A percentile compares a stretch with the other conserved stretches of the same genome.
These are phyloP conservation scores for Coleophoma eucalyptorum DNA, from an alignment of 2,329 filamentous ascomycete species.

Conservation along the genomic window DNA sequence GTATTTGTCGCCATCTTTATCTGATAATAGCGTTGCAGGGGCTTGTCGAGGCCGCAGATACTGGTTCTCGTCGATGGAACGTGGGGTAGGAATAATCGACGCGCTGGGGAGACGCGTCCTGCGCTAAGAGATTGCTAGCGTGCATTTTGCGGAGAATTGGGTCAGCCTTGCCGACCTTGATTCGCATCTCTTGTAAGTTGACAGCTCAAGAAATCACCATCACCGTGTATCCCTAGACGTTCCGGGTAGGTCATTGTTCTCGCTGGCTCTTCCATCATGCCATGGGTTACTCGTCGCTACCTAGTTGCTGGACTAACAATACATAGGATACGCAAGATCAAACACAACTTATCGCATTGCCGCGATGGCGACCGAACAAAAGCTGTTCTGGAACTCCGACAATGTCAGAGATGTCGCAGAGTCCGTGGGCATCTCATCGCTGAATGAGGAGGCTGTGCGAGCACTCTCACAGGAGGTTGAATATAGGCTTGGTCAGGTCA, in stretches of 20 bases:
- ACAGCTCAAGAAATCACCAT: too few species aligned
- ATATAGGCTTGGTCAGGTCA: conserved; percentile 88
- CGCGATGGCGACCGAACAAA: conserved; percentile 14
- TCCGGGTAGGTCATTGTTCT: too few species aligned
- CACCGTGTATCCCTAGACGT: too few species aligned
- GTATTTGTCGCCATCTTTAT: neutral
- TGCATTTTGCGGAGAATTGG: neutral
- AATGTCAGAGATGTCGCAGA: conserved; percentile 96
- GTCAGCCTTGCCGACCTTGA: neutral
- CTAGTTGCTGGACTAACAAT: too few species aligned
- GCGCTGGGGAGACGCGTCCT: neutral
- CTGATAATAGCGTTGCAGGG: neutral
- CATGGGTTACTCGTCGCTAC: too few species aligned
- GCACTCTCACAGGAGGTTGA: conserved; percentile 91
- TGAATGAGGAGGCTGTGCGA: conserved; percentile 83
- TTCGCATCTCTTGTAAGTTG: neutral
- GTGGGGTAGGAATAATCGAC: neutral
- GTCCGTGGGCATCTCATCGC: conserved; percentile 79
- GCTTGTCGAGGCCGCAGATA: neutral
- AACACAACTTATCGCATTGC: too few species aligned
- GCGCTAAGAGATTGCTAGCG: neutral
- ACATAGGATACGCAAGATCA: too few species aligned
- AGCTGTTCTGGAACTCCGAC: conserved; percentile 87
- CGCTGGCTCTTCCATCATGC: too few species aligned
- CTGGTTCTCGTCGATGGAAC: too few species aligned